Evolutionary conservation across 805 yeast species (phyloP).

Genomic region (Candida multigemmis): DNA sequence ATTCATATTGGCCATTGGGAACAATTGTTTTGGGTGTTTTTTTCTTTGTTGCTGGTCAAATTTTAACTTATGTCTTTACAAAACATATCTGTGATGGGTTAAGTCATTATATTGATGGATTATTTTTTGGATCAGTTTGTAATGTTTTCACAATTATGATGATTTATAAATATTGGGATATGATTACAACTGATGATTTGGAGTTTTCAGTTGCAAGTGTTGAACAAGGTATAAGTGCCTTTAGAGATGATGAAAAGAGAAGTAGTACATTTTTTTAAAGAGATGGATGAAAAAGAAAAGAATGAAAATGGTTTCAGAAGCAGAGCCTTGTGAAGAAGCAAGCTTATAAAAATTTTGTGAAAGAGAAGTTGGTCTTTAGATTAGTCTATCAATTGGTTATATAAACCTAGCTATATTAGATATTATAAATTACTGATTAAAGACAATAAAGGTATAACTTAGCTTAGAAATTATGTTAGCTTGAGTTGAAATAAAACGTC

Average conservation of each 20-base stretch:
- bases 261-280: constrained; percentile 8
- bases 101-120: constrained; percentile 84
- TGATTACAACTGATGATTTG: constrained; percentile 88
- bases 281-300: too few relatives aligned
- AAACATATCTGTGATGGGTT: constrained; percentile 55
- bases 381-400: too few relatives aligned
- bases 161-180: constrained; percentile 95
- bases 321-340: too few relatives aligned
- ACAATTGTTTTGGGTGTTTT: constrained; percentile 63
- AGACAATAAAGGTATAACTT: too few relatives aligned
- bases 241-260: constrained; percentile 25
- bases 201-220: constrained; percentile 69
- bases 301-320: too few relatives aligned
- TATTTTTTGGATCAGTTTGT: constrained; percentile 75
- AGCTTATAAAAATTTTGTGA: too few relatives aligned
- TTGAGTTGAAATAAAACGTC: too few relatives aligned
- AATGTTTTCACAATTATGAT: constrained; percentile 83
- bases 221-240: constrained; percentile 26
- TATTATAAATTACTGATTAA: too few relatives aligned
- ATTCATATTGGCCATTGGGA: constrained; percentile 84
- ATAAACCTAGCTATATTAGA: too few relatives aligned
- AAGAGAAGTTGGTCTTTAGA: too few relatives aligned
- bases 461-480: too few relatives aligned
- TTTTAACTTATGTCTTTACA: constrained; percentile 64
- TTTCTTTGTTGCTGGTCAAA: constrained; percentile 77